Conservation (phyloP, 2,329 filamentous ascomycete species). For the Samsoniella hepiali region DNA sequence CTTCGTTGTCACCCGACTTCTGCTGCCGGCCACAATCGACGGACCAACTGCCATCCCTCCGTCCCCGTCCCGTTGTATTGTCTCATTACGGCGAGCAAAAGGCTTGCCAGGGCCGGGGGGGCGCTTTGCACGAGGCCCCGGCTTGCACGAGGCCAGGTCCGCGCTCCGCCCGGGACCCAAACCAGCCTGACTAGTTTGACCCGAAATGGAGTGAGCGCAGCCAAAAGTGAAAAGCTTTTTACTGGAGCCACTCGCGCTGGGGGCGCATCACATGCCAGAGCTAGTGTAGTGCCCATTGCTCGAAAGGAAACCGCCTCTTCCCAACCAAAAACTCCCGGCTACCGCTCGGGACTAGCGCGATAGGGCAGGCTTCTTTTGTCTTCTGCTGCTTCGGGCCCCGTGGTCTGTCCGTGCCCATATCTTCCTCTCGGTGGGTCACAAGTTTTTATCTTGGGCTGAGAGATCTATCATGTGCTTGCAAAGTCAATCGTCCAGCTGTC, state of each 20-base stretch:
- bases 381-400: background rate
- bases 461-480: background rate
- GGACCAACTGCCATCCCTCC: constrained; percentile 6
- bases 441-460: background rate
- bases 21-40: background rate
- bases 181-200: constrained; percentile 1
- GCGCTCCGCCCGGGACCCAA: background rate
- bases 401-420: background rate
- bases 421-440: constrained; percentile 2
- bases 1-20: background rate
- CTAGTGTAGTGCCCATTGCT: background rate
- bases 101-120: background rate
- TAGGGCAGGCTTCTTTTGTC: background rate
- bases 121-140: background rate
- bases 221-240: background rate
- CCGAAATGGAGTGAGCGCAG: background rate
- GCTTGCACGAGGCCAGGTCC: background rate
- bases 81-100: background rate
- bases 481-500: background rate
- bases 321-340: background rate
- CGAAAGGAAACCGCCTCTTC: background rate
- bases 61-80: constrained; percentile 3
- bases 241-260: background rate
- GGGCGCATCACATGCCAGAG: constrained; percentile 11
- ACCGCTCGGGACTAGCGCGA: background rate